phyloP scores from a whole-genome alignment of 2,329 filamentous ascomycete genomes.

The Aquanectria penicillioides region DNA sequence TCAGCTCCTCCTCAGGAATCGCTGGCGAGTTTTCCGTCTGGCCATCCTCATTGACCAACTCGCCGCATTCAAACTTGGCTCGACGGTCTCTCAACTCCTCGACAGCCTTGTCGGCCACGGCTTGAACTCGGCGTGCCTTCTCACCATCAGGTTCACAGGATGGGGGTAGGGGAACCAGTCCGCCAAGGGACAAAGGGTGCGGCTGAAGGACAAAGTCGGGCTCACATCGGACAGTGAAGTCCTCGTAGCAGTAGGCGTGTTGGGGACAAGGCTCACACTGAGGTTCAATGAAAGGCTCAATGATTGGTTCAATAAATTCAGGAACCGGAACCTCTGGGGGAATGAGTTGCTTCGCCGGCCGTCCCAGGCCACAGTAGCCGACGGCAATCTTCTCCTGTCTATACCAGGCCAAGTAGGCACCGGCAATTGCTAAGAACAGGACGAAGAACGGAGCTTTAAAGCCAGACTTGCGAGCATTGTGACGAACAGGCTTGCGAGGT shows the following conservation, averaged over 20 bases:
- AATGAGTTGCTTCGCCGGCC: constrained; percentile 63
- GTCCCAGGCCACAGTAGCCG: constrained; percentile 90
- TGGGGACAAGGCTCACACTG: constrained; percentile 89
- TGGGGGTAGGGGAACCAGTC: constrained; percentile 84
- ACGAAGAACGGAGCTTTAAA: constrained; percentile 75
- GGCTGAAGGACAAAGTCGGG: constrained; percentile 85
- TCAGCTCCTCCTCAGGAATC: constrained; percentile 77
- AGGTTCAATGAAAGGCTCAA: constrained; percentile 76
- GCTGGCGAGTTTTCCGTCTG: constrained; percentile 66
- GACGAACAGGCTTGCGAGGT: constrained; percentile 53
- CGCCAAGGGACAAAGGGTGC: constrained; percentile 84
- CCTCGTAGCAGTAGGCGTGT: constrained; percentile 87
- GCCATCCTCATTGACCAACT: constrained; percentile 70
- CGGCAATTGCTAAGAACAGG: constrained; percentile 74
- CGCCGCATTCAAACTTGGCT: constrained; percentile 91
- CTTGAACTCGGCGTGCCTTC: constrained; percentile 86
- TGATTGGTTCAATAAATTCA: constrained; percentile 73
- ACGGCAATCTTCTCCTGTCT: constrained; percentile 96
- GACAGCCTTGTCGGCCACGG: constrained; percentile 87
- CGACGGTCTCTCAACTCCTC: constrained; percentile 86
- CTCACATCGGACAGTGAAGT: constrained; percentile 83
- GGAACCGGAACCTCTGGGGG: constrained; percentile 68
- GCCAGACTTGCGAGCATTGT: constrained; percentile 53
- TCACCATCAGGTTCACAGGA: constrained; percentile 96
- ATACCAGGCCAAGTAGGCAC: constrained; percentile 83